Evolutionary conservation across 106 monocot genomes (phyloP), one percentile per base, ranked within the genome.

Genomic region (Dendrobium catenatum): DNA sequence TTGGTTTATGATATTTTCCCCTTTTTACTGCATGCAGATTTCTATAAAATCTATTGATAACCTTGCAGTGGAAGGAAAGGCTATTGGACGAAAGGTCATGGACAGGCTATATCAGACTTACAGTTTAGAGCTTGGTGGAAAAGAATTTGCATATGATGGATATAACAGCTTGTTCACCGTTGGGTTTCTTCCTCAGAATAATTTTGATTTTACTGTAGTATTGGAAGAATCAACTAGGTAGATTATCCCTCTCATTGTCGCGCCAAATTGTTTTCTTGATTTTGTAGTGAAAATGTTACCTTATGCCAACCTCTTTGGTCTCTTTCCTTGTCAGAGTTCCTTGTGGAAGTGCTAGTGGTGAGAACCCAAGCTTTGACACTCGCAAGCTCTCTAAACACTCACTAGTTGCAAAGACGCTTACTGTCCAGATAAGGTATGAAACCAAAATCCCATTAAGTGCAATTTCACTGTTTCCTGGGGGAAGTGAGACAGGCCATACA

Each of bases 111-210:
- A 87, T 47, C 82, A 89, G 27, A 93, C 85, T 10, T 93, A 91
- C 20, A 79, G 83, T 46, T 81, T 83, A 8, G 95, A 95, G 48
- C 90, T 93, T 85, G 86, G 73, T 18, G 85, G 85, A 44, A 95
- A 95, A 68, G 42, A 86, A 1, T 88, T 93, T 88, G 92, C 86
- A 24, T 93, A 89, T 79, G 95, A 95, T 86, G 95, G 95, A 9
- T 90, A 93, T 22, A 95, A 88, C 75, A 84, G 82, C 42, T 82
- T 95, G 48, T 93, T 89, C 79, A 93, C 93, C 18, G 83, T 93
- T 58, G 92, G 95, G 6, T 51, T 89, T 61, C 84, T 95, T 31
- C 91, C 91, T 26, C 86, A 88, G 59, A 88, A 89, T 55, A 83
- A 82, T 68, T 81, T 85, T n/a, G 90, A 95, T 51, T 93, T 93